Conservation (phyloP, 345 rosid genomes). For the Pistacia atlantica region DNA sequence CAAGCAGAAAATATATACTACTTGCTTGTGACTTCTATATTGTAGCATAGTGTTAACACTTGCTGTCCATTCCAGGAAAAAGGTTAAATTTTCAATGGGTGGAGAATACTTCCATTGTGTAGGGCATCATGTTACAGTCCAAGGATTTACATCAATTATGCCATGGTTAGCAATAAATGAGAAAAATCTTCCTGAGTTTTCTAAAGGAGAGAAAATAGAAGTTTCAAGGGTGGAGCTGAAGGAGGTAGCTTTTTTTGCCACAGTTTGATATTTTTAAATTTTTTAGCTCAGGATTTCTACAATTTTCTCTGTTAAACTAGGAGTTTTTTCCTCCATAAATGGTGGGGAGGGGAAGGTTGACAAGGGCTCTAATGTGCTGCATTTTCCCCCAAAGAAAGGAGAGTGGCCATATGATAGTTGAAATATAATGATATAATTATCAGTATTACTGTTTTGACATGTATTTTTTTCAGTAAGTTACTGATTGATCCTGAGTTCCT, state of each 20-base stretch:
- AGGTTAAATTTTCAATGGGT: slow-evolving; percentile 73
- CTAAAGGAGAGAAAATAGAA: slow-evolving; percentile 69
- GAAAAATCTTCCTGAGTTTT: slow-evolving; percentile 73
- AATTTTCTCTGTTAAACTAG: background rate
- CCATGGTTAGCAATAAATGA: slow-evolving; percentile 88
- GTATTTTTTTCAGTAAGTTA: background rate
- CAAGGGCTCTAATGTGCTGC: background rate
- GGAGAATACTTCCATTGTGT: slow-evolving; percentile 83
- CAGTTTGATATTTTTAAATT: background rate
- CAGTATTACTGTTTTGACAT: background rate
- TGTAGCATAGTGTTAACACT: background rate
- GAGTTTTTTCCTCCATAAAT: background rate
- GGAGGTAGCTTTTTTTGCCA: slow-evolving; percentile 48
- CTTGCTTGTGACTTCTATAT: background rate
- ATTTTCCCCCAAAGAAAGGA: background rate
- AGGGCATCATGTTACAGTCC: slow-evolving; percentile 60
- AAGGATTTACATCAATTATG: slow-evolving; percentile 88
- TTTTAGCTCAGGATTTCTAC: background rate
- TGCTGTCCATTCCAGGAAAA: slow-evolving; percentile 56
- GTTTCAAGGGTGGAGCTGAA: slow-evolving; percentile 72
- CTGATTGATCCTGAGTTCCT: slow-evolving; percentile 19
- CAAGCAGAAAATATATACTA: background rate
- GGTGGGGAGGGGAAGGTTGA: background rate
- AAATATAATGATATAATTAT: background rate
- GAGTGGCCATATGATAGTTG: background rate